phyloP scores from a whole-genome alignment of 352 stramenopile genomes.

The Globisporangium megalacanthum region DNA sequence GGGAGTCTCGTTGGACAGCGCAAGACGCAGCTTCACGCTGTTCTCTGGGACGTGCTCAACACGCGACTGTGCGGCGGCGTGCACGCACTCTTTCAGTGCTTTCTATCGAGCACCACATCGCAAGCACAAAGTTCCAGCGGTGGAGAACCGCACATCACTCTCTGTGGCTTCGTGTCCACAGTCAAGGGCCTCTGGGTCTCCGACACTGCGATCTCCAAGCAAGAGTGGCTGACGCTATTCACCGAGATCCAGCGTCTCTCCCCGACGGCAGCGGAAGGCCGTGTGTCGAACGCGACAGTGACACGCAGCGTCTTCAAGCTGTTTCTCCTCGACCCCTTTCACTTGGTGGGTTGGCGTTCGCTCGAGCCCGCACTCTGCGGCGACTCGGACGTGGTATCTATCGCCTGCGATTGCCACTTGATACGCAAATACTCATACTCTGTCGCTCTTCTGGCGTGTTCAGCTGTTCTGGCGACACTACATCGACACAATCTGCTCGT shows the following conservation, averaged over 20 bases:
- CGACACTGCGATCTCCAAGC: constrained; percentile 15
- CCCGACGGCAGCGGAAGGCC: background rate
- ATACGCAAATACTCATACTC: background rate
- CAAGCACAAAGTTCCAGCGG: too few relatives aligned
- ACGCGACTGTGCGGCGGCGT: constrained; percentile 9
- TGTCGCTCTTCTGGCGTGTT: background rate
- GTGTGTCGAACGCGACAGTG: background rate
- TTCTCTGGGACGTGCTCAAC: constrained; percentile 21
- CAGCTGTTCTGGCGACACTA: constrained; percentile 16
- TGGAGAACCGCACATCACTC: background rate
- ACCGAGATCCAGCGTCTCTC: constrained; percentile 23
- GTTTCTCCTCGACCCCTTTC: constrained; percentile 36
- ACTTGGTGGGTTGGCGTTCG: constrained; percentile 21
- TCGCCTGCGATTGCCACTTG: too few relatives aligned
- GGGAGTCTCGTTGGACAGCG: constrained; percentile 16
- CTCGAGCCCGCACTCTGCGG: too few relatives aligned
- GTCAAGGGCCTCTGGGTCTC: constrained; percentile 16
- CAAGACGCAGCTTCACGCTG: constrained; percentile 20
- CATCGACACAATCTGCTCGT: constrained; percentile 1
- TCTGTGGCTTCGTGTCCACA: constrained; percentile 12
- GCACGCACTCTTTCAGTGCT: constrained; percentile 17
- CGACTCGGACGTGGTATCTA: too few relatives aligned
- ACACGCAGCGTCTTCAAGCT: constrained; percentile 18
- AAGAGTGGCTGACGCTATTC: constrained; percentile 38
- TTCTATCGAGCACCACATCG: background rate